Percentiles rank a stretch among this genome's conserved stretches.
These are phyloP conservation scores for Phascolomyces articulosus DNA, from an alignment of 371 early-diverging fungal genomes.

Conservation along the genomic window DNA sequence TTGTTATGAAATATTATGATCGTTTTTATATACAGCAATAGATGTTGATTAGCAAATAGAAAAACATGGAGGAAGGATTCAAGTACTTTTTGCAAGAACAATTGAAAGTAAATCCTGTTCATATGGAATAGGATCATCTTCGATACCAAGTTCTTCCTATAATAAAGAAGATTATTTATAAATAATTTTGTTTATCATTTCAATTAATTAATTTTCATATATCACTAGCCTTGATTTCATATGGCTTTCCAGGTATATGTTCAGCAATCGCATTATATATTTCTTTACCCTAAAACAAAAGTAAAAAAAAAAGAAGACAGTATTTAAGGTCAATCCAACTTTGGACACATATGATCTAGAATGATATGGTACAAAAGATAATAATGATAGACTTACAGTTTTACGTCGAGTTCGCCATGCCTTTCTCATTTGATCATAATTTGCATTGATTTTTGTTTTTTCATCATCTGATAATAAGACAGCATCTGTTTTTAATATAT, in stretches of 20 bases:
- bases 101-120: neutral
- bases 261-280: constrained; percentile 19
- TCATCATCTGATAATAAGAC: constrained; percentile 9
- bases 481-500: constrained; percentile 7
- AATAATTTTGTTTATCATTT: too few relatives aligned
- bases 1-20: too few relatives aligned
- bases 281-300: neutral
- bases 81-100: neutral
- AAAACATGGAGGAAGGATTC: too few relatives aligned
- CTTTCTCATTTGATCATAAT: constrained; percentile 3
- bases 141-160: neutral
- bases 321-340: too few relatives aligned
- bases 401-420: constrained; percentile 22
- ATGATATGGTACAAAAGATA: neutral
- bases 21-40: too few relatives aligned
- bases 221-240: constrained; percentile 9
- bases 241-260: constrained; percentile 11
- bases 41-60: too few relatives aligned
- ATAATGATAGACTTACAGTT: constrained; percentile 6
- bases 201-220: neutral
- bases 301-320: too few relatives aligned
- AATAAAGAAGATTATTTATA: neutral
- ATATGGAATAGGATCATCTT: neutral
- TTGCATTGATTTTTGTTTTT: constrained; percentile 3
- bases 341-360: too few relatives aligned